A percentile compares a stretch with the other conserved stretches of the same genome.
Evolutionary conservation across 108 stramenopile genomes (phyloP).

Genomic region (Craspedostauros australis): DNA sequence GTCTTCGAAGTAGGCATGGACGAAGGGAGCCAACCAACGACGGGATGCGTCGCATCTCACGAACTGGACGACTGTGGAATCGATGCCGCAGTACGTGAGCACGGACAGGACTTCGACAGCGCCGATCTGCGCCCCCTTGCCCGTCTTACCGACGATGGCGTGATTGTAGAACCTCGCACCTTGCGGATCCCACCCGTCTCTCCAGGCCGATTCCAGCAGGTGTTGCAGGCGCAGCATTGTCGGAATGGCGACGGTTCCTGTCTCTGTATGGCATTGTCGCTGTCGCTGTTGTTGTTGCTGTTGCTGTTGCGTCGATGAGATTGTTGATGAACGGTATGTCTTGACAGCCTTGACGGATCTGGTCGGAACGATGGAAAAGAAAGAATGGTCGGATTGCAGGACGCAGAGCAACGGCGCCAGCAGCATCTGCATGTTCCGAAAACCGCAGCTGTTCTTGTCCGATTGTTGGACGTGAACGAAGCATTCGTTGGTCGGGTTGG

Average conservation of each 20-base stretch:
- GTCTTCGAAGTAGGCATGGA: constrained; percentile 51
- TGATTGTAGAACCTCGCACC: constrained; percentile 58
- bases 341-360: too few species aligned
- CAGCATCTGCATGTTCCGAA: constrained; percentile 77
- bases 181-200: constrained; percentile 51
- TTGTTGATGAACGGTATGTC: constrained; percentile 5
- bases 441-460: constrained; percentile 80
- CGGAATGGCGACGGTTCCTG: constrained; percentile 31
- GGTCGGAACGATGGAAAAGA: too few species aligned
- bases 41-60: constrained; percentile 46
- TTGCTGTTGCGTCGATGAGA: neutral
- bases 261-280: neutral
- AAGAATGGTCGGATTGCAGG: constrained; percentile 27
- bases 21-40: constrained; percentile 35
- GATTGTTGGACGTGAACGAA: constrained; percentile 61
- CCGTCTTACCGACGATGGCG: constrained; percentile 34
- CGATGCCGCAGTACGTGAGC: constrained; percentile 50
- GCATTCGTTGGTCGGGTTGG: too few species aligned
- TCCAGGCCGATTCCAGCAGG: constrained; percentile 57
- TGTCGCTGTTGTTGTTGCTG: neutral
- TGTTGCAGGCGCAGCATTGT: constrained; percentile 46
- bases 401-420: constrained; percentile 46
- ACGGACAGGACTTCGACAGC: constrained; percentile 70
- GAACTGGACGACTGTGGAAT: constrained; percentile 75
- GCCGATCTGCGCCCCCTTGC: constrained; percentile 41